These are phyloP conservation scores for Lactarius akahatsu DNA, from an alignment of 768 basidiomycete species.

Conservation along the genomic window DNA sequence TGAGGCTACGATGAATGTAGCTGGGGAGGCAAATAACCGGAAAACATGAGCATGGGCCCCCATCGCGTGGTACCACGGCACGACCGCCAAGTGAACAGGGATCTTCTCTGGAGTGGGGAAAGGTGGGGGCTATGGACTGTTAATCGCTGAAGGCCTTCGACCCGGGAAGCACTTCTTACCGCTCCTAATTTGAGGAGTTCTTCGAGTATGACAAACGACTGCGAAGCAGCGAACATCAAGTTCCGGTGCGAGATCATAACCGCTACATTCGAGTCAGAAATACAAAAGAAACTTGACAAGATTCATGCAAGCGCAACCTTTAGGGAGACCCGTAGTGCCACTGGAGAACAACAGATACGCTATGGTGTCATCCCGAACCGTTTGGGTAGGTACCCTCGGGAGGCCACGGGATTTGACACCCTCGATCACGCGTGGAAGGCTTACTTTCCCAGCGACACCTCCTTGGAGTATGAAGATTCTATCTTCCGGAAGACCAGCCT, in stretches of 20 bases:
- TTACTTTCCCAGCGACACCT: conserved; percentile 40
- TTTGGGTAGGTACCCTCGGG: conserved; percentile 44
- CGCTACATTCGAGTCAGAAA: conserved; percentile 38
- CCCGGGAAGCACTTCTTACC: conserved; percentile 36
- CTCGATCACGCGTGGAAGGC: conserved; percentile 47
- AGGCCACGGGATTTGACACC: conserved; percentile 40
- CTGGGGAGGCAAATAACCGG: conserved; percentile 45
- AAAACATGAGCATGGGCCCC: conserved; percentile 56
- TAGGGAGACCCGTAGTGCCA: conserved; percentile 74
- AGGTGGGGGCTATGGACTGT: conserved; percentile 38
- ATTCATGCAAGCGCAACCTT: conserved; percentile 54
- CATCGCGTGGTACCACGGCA: conserved; percentile 70
- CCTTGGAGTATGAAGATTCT: conserved; percentile 53
- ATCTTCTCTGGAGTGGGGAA: conserved; percentile 46
- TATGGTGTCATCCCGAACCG: conserved; percentile 51
- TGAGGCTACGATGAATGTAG: conserved; percentile 54
- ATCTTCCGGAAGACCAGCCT: conserved; percentile 39
- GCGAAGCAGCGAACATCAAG: conserved; percentile 39
- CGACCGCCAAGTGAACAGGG: conserved; percentile 52
- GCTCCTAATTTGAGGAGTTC: conserved; percentile 38
- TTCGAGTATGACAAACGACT: conserved; percentile 36
- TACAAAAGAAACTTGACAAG: neutral
- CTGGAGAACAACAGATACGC: conserved; percentile 77
- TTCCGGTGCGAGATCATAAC: conserved; percentile 78
- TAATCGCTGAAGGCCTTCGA: neutral